These are phyloP conservation scores for Bipolaris oryzae DNA, from an alignment of 2,329 filamentous ascomycete species.

Conservation along the genomic window DNA sequence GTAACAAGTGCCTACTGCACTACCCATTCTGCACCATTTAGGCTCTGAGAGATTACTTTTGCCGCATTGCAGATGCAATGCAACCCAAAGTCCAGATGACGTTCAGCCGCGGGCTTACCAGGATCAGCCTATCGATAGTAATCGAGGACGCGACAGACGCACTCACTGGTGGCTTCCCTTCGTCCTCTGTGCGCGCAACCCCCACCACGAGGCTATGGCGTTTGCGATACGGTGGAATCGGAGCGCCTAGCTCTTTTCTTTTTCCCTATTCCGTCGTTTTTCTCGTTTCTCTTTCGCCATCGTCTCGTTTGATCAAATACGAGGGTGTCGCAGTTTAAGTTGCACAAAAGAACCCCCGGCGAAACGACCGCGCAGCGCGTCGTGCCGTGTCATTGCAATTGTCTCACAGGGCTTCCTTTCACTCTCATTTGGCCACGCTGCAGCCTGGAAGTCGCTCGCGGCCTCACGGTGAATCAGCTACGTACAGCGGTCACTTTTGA, in stretches of 20 bases:
- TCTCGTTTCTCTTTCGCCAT: neutral
- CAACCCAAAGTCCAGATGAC: constrained; percentile 9
- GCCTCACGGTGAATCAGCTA: constrained; percentile 8
- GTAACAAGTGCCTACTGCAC: neutral
- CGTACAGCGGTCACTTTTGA: constrained; percentile 2
- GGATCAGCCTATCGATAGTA: constrained; percentile 25
- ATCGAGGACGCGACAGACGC: constrained; percentile 14
- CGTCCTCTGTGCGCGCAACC: constrained; percentile 2
- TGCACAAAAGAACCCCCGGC: neutral
- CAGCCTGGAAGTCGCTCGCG: constrained; percentile 8
- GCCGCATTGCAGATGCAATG: constrained; percentile 11
- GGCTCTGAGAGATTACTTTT: neutral
- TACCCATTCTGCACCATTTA: neutral
- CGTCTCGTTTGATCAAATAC: neutral
- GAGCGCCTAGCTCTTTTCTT: constrained; percentile 2
- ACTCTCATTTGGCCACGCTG: constrained; percentile 5
- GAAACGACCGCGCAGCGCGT: constrained; percentile 15
- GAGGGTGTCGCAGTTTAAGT: neutral
- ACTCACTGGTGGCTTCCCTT: constrained; percentile 1
- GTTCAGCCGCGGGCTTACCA: constrained; percentile 14
- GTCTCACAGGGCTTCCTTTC: constrained; percentile 10
- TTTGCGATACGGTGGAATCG: constrained; percentile 10
- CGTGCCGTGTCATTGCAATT: constrained; percentile 9
- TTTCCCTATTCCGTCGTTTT: neutral
- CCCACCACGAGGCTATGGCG: constrained; percentile 14